Evolutionary conservation across 2,329 filamentous ascomycete genomes (phyloP), one percentile per base, ranked within the genome.

Genomic region (Hypoxylon sp.): DNA sequence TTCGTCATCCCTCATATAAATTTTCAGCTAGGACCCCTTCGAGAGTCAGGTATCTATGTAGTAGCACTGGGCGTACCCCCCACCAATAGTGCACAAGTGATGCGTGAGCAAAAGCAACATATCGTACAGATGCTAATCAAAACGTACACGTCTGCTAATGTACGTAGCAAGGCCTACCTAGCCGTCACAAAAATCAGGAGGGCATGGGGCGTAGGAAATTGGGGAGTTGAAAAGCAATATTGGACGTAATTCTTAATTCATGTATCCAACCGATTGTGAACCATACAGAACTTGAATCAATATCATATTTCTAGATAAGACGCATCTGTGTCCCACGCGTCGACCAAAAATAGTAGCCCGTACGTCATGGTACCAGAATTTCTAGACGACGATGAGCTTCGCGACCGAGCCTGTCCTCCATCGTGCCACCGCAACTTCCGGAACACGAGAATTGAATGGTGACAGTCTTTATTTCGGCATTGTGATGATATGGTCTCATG

Each of bases 401-500:
- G 38, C 34, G 46, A 52, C 32, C 21, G 17, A 30, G 17, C 30
- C 13, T n/a, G 45, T 45, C 25, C 28, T 52, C 38, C 50, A 49
- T 60, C 38, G 56, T 57, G 25, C 17, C 11, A 57, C 56, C 17
- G 14, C 21, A 32, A 63, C 50, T n/a, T 32, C 34, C 25, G 11
- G 30, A 63, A 67, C 46, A 66, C 67, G 59, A 63, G 51, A 55
- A 50, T 23, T 63, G 46, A 50, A 58, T 50, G 49, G 14, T 52
- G 51, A 51, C 32, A 13, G 17, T 4, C 55, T 60, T 52, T 14
- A 2, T 58, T 60, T 52, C 30, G 21, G 51, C 41, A 58, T 38
- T 32, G 21, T 34, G 46, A 63, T 23, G 46, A 38, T 32, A 30
- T 34, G 34, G 34, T 49, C 45, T 61, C 32, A 32, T 59, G 30